phyloP scores from a whole-genome alignment of 768 basidiomycete genomes.

The Macrolepiota fuliginosa region DNA sequence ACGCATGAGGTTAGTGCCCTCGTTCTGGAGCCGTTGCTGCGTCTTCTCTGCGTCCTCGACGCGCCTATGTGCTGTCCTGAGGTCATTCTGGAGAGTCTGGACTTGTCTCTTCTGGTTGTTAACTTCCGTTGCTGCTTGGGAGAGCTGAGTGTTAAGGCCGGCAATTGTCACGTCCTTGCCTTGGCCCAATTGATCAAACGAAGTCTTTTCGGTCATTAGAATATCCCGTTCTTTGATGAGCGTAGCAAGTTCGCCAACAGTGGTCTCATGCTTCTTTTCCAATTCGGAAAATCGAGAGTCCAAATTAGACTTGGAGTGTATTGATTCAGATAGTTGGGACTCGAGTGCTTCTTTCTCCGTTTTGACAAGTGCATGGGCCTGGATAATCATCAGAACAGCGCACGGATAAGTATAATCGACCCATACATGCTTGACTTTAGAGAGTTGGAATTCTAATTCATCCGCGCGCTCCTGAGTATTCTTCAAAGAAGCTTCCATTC shows the following conservation, averaged over 20 bases:
- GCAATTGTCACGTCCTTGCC: conserved; percentile 43
- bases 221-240: conserved; percentile 44
- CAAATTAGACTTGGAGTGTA: conserved; percentile 47
- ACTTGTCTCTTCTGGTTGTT: conserved; percentile 52
- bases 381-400: conserved; percentile 1
- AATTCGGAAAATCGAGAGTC: conserved; percentile 46
- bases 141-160: conserved; percentile 59
- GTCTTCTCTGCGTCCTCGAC: conserved; percentile 73
- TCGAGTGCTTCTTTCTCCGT: conserved; percentile 59
- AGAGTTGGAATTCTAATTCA: conserved; percentile 79
- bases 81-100: conserved; percentile 62
- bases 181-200: conserved; percentile 46
- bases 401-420: neutral
- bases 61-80: conserved; percentile 60
- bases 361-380: conserved; percentile 61
- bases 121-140: conserved; percentile 52
- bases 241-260: conserved; percentile 41
- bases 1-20: conserved; percentile 75
- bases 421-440: conserved; percentile 73
- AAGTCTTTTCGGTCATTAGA: conserved; percentile 47
- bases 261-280: conserved; percentile 32
- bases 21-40: conserved; percentile 70
- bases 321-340: conserved; percentile 37
- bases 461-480: conserved; percentile 81
- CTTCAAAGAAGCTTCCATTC: conserved; percentile 67